These are phyloP conservation scores for Vigna trinervia DNA, from an alignment of 306 rosid species.

Conservation along the genomic window DNA sequence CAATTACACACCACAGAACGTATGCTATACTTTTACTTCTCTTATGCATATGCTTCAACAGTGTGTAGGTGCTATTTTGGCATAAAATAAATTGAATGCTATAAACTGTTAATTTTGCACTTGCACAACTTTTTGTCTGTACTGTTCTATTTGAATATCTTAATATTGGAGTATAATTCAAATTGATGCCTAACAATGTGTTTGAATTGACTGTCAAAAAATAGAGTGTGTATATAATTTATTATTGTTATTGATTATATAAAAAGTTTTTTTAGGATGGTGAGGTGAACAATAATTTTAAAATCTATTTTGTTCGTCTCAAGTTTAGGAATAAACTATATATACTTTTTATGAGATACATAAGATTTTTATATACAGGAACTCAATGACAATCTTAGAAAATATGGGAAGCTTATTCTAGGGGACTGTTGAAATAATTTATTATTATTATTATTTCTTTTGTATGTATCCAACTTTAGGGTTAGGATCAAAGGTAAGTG, in stretches of 20 bases:
- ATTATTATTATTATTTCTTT: no score
- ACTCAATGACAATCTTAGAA: no score
- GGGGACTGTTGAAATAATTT: no score
- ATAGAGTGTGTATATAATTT: neutral
- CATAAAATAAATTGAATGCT: constrained; percentile 17
- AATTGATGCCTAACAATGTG: neutral
- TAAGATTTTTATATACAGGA: no score
- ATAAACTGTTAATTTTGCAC: neutral
- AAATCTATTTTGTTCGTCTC: neutral
- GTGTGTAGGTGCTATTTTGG: constrained; percentile 31
- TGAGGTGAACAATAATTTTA: neutral
- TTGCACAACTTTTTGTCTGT: neutral
- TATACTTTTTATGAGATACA: no score
- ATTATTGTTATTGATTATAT: neutral
- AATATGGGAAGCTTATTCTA: no score
- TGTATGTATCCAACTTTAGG: no score
- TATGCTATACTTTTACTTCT: constrained; percentile 25
- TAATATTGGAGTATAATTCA: constrained; percentile 11
- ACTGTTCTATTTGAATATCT: constrained; percentile 30
- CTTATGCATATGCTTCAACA: constrained; percentile 3
- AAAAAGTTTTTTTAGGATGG: neutral
- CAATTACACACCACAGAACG: neutral
- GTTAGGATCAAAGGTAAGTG: no score
- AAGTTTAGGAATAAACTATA: no score
- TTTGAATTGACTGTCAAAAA: neutral